A percentile compares a stretch with the other conserved stretches of the same genome.
Conservation (phyloP, 306 rosid genomes). For the Quercus berberidifolia region DNA sequence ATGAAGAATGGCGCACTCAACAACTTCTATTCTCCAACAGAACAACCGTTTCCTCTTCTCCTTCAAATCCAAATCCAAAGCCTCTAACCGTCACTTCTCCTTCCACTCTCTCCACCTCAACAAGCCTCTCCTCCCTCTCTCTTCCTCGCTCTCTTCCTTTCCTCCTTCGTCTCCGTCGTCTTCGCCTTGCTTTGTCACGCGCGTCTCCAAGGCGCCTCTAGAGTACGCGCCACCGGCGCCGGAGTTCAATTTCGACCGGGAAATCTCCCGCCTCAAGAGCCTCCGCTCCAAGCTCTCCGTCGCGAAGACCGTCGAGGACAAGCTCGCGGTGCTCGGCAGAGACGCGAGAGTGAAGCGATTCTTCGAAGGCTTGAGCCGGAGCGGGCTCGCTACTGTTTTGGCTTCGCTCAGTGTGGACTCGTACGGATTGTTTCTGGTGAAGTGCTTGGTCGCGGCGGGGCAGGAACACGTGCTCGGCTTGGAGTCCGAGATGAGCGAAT, state of each 20-base stretch:
- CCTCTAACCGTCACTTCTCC: conserved; percentile 15
- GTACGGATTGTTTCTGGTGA: conserved; percentile 45
- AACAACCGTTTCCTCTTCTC: conserved; percentile 41
- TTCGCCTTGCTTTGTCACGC: conserved; percentile 34
- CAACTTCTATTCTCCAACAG: conserved; percentile 44
- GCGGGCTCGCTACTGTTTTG: conserved; percentile 33
- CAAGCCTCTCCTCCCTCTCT: conserved; percentile 16
- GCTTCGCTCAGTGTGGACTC: conserved; percentile 32
- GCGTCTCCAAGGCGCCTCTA: conserved; percentile 60
- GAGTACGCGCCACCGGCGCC: conserved; percentile 63
- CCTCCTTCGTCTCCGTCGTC: conserved; percentile 5
- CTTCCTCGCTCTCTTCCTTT: conserved; percentile 19
- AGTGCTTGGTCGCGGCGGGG: conserved; percentile 83
- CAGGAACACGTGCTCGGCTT: conserved; percentile 69
- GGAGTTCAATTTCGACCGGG: conserved; percentile 47
- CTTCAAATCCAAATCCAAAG: conserved; percentile 22
- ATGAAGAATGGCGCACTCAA: conserved; percentile 47
- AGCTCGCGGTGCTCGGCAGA: conserved; percentile 43
- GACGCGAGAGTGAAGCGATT: conserved; percentile 69
- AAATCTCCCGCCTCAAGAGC: conserved; percentile 52
- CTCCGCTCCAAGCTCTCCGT: conserved; percentile 52
- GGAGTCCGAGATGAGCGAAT: conserved; percentile 30
- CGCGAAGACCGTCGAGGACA: conserved; percentile 27
- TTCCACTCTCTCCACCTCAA: conserved; percentile 29
- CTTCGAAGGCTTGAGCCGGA: conserved; percentile 34